phyloP scores from a whole-genome alignment of 768 basidiomycete species.

The Lactarius trivialis region DNA sequence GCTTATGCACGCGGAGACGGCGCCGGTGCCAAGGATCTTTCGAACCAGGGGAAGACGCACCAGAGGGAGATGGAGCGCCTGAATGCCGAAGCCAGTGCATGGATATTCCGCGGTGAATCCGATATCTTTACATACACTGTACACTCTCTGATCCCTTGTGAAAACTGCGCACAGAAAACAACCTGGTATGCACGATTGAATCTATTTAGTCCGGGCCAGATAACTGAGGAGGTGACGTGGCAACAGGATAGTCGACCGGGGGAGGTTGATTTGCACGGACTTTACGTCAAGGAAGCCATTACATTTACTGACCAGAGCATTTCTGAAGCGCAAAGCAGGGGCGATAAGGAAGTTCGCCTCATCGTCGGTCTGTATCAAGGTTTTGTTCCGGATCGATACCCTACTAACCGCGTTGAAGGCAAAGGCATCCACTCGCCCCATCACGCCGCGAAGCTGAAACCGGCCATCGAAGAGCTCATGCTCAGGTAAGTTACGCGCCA shows the following conservation, averaged over 20 bases:
- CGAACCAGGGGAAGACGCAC: slow-evolving; percentile 73
- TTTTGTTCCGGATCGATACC: neutral
- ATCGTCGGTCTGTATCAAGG: slow-evolving; percentile 66
- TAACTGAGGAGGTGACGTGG: neutral
- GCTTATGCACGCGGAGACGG: slow-evolving; percentile 72
- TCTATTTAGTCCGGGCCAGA: neutral
- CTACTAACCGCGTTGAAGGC: slow-evolving; percentile 35
- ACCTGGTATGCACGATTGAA: slow-evolving; percentile 42
- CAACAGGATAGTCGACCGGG: slow-evolving; percentile 56
- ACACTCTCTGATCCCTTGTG: neutral
- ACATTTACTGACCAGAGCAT: slow-evolving; percentile 65
- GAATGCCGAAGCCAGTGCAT: slow-evolving; percentile 77
- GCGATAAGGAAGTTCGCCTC: slow-evolving; percentile 59
- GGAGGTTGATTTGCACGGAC: slow-evolving; percentile 84
- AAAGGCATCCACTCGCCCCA: slow-evolving; percentile 82
- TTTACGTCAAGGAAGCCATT: slow-evolving; percentile 92
- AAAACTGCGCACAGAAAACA: slow-evolving; percentile 50
- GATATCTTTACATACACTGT: neutral
- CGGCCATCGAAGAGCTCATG: slow-evolving; percentile 86
- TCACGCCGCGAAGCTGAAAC: slow-evolving; percentile 80
- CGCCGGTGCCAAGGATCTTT: slow-evolving; percentile 74
- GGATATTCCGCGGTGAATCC: slow-evolving; percentile 73
- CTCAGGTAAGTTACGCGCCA: slow-evolving; percentile 50
- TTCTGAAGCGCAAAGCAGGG: slow-evolving; percentile 53
- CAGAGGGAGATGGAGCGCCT: slow-evolving; percentile 69